phyloP scores from a whole-genome alignment of 2,329 filamentous ascomycete species.

The Zymoseptoria tritici region DNA sequence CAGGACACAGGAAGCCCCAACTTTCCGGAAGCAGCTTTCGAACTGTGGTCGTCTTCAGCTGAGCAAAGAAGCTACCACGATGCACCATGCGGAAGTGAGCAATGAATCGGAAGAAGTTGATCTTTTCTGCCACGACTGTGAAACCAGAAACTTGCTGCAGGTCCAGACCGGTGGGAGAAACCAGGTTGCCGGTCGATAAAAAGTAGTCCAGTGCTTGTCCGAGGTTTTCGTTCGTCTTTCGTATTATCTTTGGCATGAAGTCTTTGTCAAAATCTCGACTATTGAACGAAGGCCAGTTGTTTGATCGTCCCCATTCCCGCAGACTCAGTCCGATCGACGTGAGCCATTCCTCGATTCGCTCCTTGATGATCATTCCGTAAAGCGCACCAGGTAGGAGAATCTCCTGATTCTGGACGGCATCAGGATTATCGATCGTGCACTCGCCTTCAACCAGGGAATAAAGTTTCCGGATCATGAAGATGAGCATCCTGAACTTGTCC shows the following conservation, averaged over 20 bases:
- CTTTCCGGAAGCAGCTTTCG: slow-evolving; percentile 92
- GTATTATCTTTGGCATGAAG: slow-evolving; percentile 70
- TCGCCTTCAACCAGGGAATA: slow-evolving; percentile 90
- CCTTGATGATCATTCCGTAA: slow-evolving; percentile 93
- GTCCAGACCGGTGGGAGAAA: slow-evolving; percentile 86
- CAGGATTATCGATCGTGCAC: slow-evolving; percentile 88
- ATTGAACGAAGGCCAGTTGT: slow-evolving; percentile 54
- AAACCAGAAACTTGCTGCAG: slow-evolving; percentile 91
- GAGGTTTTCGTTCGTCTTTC: slow-evolving; percentile 78
- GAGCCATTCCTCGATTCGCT: slow-evolving; percentile 85
- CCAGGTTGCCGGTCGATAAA: slow-evolving; percentile 86
- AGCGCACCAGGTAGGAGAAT: slow-evolving; percentile 87
- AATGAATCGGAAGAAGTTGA: slow-evolving; percentile 98
- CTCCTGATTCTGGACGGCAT: slow-evolving; percentile 94
- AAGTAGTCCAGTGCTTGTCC: slow-evolving; percentile 89
- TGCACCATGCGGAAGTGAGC: slow-evolving; percentile 99
- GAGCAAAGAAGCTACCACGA: slow-evolving; percentile 96
- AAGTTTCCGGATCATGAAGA: slow-evolving; percentile 95
- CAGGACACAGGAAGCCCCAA: slow-evolving; percentile 96
- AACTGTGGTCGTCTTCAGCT: slow-evolving; percentile 94
- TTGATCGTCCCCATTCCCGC: slow-evolving; percentile 48
- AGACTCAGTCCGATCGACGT: slow-evolving; percentile 45
- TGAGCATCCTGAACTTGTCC: slow-evolving; percentile 87
- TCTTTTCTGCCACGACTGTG: slow-evolving; percentile 94
- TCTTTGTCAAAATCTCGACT: slow-evolving; percentile 71